Evolutionary conservation across 2,329 filamentous ascomycete species (phyloP).

Genomic region (Penicillium sp.): DNA sequence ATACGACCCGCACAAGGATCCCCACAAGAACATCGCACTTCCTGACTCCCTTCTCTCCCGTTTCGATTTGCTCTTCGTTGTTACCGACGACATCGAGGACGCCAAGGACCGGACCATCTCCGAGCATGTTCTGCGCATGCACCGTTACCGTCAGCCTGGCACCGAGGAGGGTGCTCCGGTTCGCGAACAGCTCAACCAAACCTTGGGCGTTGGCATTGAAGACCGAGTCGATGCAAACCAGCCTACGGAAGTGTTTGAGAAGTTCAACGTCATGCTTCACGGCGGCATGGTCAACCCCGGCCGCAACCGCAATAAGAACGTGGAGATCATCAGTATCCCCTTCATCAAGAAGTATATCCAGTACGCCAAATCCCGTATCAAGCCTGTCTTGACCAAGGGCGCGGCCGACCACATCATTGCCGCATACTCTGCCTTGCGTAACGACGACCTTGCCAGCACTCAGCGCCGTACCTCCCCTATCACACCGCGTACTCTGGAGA

Average conservation of each 20-base stretch:
- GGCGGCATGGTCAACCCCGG: conserved; percentile 82
- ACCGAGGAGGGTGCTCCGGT: conserved; percentile 94
- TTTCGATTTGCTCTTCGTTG: conserved; percentile 97
- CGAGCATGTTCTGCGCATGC: conserved; percentile 96
- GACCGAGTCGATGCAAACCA: conserved; percentile 70
- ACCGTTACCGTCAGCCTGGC: conserved; percentile 88
- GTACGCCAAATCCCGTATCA: conserved; percentile 90
- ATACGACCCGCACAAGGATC: conserved; percentile 98
- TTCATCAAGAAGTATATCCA: conserved; percentile 99
- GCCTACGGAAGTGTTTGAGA: conserved; percentile 89
- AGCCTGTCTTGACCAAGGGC: conserved; percentile 85
- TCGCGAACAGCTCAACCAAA: conserved; percentile 81
- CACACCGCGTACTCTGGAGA: conserved; percentile 95
- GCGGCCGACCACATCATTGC: conserved; percentile 89
- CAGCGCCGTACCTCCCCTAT: conserved; percentile 91
- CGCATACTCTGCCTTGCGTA: conserved; percentile 88
- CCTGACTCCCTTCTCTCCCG: conserved; percentile 95
- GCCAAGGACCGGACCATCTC: conserved; percentile 86
- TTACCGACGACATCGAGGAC: conserved; percentile 98
- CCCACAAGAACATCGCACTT: conserved; percentile 96
- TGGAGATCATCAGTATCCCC: conserved; percentile 89
- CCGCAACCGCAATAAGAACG: conserved; percentile 71
- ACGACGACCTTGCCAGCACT: conserved; percentile 94
- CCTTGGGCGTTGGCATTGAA: conserved; percentile 83
- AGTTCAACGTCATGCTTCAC: conserved; percentile 94